phyloP scores from a whole-genome alignment of 176 grass and related monocot genomes.

The sorghum (Sorghum bicolor) region DNA sequence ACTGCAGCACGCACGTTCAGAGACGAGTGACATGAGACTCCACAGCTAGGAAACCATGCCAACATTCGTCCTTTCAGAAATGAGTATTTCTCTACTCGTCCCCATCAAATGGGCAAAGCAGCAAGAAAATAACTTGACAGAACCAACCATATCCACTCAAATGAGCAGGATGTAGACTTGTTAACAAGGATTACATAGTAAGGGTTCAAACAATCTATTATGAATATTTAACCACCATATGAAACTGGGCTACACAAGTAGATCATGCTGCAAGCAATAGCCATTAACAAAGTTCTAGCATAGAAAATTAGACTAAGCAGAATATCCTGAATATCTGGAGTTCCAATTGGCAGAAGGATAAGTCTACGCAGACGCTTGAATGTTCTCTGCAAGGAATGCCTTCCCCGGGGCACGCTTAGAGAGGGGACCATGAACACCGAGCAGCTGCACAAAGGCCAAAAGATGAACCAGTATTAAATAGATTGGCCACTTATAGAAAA shows the following conservation, averaged over 20 bases:
- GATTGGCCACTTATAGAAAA: not conserved
- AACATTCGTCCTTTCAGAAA: too few species aligned
- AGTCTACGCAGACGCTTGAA: not conserved
- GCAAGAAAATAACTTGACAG: not conserved
- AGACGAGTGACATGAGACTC: too few species aligned
- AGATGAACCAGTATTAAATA: not conserved
- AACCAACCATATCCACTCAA: not conserved
- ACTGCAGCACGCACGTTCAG: too few species aligned
- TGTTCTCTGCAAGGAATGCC: not conserved
- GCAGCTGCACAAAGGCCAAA: not conserved
- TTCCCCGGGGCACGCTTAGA: not conserved
- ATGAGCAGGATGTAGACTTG: not conserved
- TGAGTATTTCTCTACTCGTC: too few species aligned
- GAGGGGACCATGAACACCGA: conserved; percentile 17
- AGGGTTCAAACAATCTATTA: not conserved
- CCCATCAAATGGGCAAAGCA: not conserved
- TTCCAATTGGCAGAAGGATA: conserved; percentile 6
- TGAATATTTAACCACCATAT: conserved; percentile 5
- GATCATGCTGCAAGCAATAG: not conserved
- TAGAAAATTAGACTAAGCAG: not conserved
- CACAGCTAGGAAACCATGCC: too few species aligned
- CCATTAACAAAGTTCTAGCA: not conserved
- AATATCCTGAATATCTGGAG: not conserved
- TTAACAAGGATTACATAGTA: not conserved
- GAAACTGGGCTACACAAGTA: not conserved